These are phyloP conservation scores for Chenopodium quinoa DNA, from an alignment of 148 eudicot species.

Conservation along the genomic window DNA sequence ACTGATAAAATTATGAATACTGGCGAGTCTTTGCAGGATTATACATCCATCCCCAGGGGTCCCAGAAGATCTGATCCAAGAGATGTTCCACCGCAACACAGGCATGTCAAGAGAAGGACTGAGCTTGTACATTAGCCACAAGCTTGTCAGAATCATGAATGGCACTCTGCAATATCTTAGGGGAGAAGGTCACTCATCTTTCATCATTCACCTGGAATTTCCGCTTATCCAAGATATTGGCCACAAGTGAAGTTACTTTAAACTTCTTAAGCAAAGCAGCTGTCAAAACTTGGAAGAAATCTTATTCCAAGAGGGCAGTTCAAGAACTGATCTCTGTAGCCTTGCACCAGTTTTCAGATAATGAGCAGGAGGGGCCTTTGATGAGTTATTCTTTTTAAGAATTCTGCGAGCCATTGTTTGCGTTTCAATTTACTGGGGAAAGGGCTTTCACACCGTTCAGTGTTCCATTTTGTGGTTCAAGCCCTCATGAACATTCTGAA, in stretches of 20 bases:
- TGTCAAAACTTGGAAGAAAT: not conserved
- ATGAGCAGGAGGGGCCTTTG: not conserved
- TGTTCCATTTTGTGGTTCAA: not conserved
- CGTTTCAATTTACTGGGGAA: not conserved
- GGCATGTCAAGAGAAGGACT: constrained; percentile 83
- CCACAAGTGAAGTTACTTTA: not conserved
- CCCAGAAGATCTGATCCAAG: constrained; percentile 65
- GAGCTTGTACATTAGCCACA: constrained; percentile 74
- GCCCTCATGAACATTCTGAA: not conserved
- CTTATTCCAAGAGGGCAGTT: not conserved
- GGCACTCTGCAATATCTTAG: constrained; percentile 78
- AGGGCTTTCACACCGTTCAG: not conserved
- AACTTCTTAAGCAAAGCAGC: not conserved
- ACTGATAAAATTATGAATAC: not conserved
- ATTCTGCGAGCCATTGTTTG: not conserved
- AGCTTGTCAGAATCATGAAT: constrained; percentile 74
- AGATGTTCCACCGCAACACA: constrained; percentile 75
- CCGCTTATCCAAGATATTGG: constrained; percentile 46
- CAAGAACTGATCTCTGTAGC: not conserved
- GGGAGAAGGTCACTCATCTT: constrained; percentile 63
- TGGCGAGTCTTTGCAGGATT: constrained; percentile 46
- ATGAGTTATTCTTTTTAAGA: not conserved
- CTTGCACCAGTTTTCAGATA: not conserved
- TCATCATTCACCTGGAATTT: constrained; percentile 63
- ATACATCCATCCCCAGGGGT: constrained; percentile 86